These are phyloP conservation scores for Cryptococcus floricola DNA, from an alignment of 1,284 basidiomycete genomes.

Conservation along the genomic window DNA sequence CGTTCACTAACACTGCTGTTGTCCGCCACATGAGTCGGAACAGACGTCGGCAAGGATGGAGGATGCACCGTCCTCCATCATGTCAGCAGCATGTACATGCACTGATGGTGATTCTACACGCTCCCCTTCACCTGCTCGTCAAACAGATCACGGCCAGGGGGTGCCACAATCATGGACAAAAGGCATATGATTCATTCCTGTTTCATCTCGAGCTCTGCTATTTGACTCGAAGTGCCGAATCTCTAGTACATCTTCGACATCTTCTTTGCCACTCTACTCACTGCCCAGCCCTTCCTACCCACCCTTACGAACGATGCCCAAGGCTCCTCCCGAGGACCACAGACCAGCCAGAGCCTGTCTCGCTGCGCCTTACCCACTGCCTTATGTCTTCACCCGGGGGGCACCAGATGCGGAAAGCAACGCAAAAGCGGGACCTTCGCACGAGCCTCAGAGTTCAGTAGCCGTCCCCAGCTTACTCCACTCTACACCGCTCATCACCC, in stretches of 20 bases:
- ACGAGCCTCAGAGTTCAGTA: background rate
- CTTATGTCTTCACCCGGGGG: conserved; percentile 16
- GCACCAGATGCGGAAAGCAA: background rate
- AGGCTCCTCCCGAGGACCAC: conserved; percentile 15
- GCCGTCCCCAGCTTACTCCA: background rate
- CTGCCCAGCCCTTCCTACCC: background rate
- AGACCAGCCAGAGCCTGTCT: conserved; percentile 12
- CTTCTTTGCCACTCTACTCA: background rate
- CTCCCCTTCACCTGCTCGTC: conserved; percentile 4
- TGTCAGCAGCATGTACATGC: background rate
- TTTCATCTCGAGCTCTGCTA: background rate
- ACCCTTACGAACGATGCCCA: conserved; percentile 12
- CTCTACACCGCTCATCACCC: background rate
- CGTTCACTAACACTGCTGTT: too few relatives aligned
- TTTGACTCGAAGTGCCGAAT: background rate
- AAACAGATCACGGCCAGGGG: background rate
- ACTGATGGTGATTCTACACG: background rate
- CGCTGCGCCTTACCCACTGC: conserved; percentile 26
- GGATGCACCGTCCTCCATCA: background rate
- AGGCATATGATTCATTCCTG: background rate
- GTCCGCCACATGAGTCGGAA: background rate
- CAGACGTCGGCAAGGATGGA: background rate
- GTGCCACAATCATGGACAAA: background rate
- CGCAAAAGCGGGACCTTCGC: background rate
- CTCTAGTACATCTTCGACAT: background rate